Percentiles rank a stretch among this genome's conserved stretches.
phyloP scores from a whole-genome alignment of 2,329 filamentous ascomycete genomes.

The Cladosporium oxysporum region DNA sequence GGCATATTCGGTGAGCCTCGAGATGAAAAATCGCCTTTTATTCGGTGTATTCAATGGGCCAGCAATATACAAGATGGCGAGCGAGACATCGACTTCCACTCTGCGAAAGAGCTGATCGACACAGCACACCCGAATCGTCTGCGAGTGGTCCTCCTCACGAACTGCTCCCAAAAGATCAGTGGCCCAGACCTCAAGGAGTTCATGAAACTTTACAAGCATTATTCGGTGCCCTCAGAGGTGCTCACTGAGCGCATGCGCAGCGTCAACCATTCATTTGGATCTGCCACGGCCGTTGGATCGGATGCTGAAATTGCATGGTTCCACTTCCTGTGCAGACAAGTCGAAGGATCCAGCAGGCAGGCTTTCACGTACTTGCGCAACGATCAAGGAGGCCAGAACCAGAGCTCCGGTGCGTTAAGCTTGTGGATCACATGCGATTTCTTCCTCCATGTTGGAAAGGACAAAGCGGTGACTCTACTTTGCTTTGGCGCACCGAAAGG shows the following conservation, averaged over 20 bases:
- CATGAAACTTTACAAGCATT: neutral
- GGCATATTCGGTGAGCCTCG: constrained; percentile 15
- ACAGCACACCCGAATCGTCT: neutral
- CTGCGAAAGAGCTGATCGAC: constrained; percentile 11
- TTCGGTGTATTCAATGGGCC: constrained; percentile 16
- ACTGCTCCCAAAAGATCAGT: neutral
- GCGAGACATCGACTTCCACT: neutral
- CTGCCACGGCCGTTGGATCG: neutral
- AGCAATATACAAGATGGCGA: neutral
- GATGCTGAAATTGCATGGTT: constrained; percentile 12
- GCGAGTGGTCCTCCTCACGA: neutral
- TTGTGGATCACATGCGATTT: constrained; percentile 14
- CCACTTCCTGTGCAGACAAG: constrained; percentile 2
- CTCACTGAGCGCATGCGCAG: constrained; percentile 15
- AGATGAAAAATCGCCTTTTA: constrained; percentile 4
- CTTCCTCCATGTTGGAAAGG: constrained; percentile 5
- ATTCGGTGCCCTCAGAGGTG: constrained; percentile 4
- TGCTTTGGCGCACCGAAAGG: constrained; percentile 10
- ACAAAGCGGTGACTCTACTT: neutral
- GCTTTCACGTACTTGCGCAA: constrained; percentile 10
- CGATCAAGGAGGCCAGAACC: constrained; percentile 1
- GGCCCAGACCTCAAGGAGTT: neutral
- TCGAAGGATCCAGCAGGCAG: neutral
- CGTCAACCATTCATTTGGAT: constrained; percentile 16
- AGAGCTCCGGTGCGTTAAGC: neutral